Percentiles rank a stretch among this genome's conserved stretches.
Evolutionary conservation across 2,329 filamentous ascomycete species (phyloP).

Genomic region (Didymella pomorum): DNA sequence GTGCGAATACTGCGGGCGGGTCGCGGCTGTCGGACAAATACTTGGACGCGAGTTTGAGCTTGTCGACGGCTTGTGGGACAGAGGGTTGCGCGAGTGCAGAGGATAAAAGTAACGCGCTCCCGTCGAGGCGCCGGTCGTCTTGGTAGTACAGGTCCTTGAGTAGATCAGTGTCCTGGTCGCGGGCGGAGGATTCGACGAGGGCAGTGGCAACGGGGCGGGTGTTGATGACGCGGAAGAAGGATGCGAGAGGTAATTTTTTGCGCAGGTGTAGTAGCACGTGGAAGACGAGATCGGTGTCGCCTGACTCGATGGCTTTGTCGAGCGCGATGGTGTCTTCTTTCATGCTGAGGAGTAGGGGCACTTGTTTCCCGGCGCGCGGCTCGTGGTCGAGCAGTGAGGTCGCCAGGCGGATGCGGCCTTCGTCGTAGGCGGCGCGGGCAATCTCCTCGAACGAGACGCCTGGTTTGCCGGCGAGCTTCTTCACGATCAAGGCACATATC

Average conservation of each 20-base stretch:
- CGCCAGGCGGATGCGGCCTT: slow-evolving; percentile 86
- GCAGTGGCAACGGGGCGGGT: slow-evolving; percentile 84
- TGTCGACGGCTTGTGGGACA: slow-evolving; percentile 76
- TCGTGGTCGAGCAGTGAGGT: slow-evolving; percentile 93
- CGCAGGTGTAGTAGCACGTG: slow-evolving; percentile 88
- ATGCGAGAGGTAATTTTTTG: slow-evolving; percentile 86
- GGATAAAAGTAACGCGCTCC: slow-evolving; percentile 83
- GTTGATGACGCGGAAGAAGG: slow-evolving; percentile 93
- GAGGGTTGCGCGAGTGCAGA: slow-evolving; percentile 81
- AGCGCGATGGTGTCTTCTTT: slow-evolving; percentile 94
- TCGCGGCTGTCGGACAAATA: slow-evolving; percentile 86
- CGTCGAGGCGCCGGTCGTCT: slow-evolving; percentile 88
- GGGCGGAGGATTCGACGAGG: slow-evolving; percentile 84
- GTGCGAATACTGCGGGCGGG: slow-evolving; percentile 71
- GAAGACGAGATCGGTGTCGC: slow-evolving; percentile 91
- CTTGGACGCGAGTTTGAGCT: slow-evolving; percentile 85
- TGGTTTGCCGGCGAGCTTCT: slow-evolving; percentile 83
- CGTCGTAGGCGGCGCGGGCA: slow-evolving; percentile 90
- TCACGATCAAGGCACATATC: slow-evolving; percentile 85
- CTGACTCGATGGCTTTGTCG: slow-evolving; percentile 95
- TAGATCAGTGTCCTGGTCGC: slow-evolving; percentile 78
- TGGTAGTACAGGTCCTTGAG: slow-evolving; percentile 98
- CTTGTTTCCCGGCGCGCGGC: slow-evolving; percentile 92
- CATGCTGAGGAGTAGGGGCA: slow-evolving; percentile 91
- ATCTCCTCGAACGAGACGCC: slow-evolving; percentile 97